Conservation (phyloP, 2,329 filamentous ascomycete species). For the Pseudogymnoascus sp. region DNA sequence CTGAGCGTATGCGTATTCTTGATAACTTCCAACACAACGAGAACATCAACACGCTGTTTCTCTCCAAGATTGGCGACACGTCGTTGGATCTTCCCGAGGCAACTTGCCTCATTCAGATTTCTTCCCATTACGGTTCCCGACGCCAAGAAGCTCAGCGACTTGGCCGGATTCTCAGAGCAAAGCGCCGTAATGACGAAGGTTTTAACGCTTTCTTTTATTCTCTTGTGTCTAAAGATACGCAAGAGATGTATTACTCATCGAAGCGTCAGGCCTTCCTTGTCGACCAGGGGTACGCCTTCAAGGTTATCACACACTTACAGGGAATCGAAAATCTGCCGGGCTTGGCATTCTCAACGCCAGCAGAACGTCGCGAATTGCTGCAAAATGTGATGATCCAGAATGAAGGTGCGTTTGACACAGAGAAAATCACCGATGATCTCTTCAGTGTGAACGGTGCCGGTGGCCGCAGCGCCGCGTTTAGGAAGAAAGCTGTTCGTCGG, state of each 20-base stretch:
- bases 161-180: slow-evolving; percentile 87
- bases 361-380: slow-evolving; percentile 77
- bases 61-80: slow-evolving; percentile 96
- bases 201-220: slow-evolving; percentile 99
- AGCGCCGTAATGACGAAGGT: slow-evolving; percentile 91
- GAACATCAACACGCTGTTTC: slow-evolving; percentile 81
- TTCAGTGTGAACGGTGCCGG: slow-evolving; percentile 42
- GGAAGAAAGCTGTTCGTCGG: slow-evolving; percentile 54
- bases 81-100: slow-evolving; percentile 96
- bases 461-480: slow-evolving; percentile 36
- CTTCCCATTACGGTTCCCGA: slow-evolving; percentile 92
- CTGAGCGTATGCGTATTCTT: slow-evolving; percentile 77
- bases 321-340: slow-evolving; percentile 79
- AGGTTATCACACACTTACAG: slow-evolving; percentile 91
- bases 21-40: slow-evolving; percentile 95
- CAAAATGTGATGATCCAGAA: slow-evolving; percentile 85
- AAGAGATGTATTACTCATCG: slow-evolving; percentile 96
- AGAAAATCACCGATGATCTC: slow-evolving; percentile 61
- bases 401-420: slow-evolving; percentile 63
- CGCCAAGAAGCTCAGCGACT: slow-evolving; percentile 93
- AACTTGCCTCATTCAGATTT: slow-evolving; percentile 94
- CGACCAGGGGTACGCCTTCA: slow-evolving; percentile 97
- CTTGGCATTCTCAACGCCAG: slow-evolving; percentile 70
- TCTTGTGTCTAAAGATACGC: slow-evolving; percentile 91
- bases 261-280: slow-evolving; percentile 96